Evolutionary conservation across 2,329 filamentous ascomycete species (phyloP).

Genomic region (Fusarium hostae): DNA sequence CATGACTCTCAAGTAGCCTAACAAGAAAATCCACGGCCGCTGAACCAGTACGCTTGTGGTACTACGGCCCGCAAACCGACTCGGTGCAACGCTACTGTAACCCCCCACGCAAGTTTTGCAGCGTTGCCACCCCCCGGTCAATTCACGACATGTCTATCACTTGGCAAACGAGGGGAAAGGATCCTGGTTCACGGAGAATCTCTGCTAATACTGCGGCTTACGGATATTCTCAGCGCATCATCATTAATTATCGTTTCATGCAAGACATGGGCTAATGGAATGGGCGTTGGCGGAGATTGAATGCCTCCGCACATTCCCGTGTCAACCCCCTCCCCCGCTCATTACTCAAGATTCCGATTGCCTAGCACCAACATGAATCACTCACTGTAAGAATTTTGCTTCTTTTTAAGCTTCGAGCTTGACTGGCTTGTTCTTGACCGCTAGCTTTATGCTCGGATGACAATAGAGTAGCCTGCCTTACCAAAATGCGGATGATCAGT

Average conservation of each 20-base stretch:
- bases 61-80: conserved; percentile 25
- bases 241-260: neutral
- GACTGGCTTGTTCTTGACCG: neutral
- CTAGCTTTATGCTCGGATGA: neutral
- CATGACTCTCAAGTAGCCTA: conserved; percentile 25
- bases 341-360: conserved; percentile 11
- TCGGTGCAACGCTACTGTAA: conserved; percentile 12
- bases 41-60: conserved; percentile 21
- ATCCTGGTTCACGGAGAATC: conserved; percentile 9
- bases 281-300: conserved; percentile 21
- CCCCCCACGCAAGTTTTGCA: conserved; percentile 16
- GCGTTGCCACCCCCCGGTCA: conserved; percentile 11
- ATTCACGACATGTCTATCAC: conserved; percentile 9
- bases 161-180: conserved; percentile 8
- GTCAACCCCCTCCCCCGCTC: neutral
- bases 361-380: conserved; percentile 8
- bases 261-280: conserved; percentile 19
- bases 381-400: neutral
- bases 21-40: conserved; percentile 12
- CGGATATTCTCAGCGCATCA: neutral
- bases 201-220: neutral
- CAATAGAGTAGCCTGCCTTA: neutral
- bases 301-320: conserved; percentile 25
- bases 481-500: conserved; percentile 1
- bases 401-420: neutral